Evolutionary conservation across 1,139 yeast species (phyloP), one percentile per base, ranked within the genome.

Genomic region (Nematodospora anomalae): DNA sequence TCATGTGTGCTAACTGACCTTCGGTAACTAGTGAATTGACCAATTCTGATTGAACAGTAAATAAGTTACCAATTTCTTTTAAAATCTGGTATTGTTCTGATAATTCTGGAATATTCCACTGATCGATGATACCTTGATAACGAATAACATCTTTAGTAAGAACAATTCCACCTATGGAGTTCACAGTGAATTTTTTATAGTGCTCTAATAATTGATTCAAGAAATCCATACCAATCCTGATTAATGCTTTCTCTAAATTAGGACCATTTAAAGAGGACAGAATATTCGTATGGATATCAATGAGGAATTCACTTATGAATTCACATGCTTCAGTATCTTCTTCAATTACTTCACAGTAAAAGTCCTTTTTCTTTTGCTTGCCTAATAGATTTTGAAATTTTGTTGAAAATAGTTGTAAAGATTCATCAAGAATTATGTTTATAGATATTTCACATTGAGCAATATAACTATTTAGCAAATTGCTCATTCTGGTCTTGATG

Each of bases 121-220:
- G 70, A 43, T 83, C 94, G 36, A 90, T 76, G 0, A 78, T 72
- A 12, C 81, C 74, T 54, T 87, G 94, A 54, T 83, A 88, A 25
- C 86, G 76, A 30, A 86, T 83, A 5, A 86, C 80, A 61, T 90
- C 97, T 41, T 84, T 83, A 1, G 96, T 84, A n/a, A 87, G 74
- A 12, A 84, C 78, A 40, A 83, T 73, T 18, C 96, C 96, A 35
- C 97, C 97, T 8, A 82, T 76, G 3, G 89, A 80, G 49, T 79
- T 86, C 41, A 89, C 87, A 25, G 79, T 77, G 55, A 79, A 85
- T 52, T 81, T 84, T 46, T 83, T 82, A 53, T 83, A 82, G 56
- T 90, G 97, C 21, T 74, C 79, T 46, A 88, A 66, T 35, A 90
- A 62, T 35, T 78, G 68, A 30, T 74, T 71, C 50, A 84, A 71